phyloP scores from a whole-genome alignment of 805 yeast species.

The Candida nitratophila region DNA sequence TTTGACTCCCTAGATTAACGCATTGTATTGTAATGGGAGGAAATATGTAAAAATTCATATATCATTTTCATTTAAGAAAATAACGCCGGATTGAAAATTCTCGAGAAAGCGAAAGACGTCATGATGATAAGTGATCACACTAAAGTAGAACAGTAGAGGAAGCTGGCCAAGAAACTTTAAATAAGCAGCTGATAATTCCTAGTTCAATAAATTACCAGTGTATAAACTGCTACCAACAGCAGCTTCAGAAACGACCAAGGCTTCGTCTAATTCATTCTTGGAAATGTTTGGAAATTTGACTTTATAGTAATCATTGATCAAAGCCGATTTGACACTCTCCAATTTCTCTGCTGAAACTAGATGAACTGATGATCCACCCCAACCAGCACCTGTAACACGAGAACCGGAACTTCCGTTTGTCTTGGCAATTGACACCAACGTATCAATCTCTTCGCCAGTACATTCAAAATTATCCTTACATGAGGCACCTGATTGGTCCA shows the following conservation, averaged over 20 bases:
- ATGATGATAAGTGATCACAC: too few species aligned
- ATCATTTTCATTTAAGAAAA: too few species aligned
- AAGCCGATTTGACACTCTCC: slow-evolving; percentile 30
- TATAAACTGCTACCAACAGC: slow-evolving; percentile 42
- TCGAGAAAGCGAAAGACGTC: too few species aligned
- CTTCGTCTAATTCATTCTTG: slow-evolving; percentile 36
- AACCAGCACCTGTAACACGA: slow-evolving; percentile 75
- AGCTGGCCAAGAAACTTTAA: too few species aligned
- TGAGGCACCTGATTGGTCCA: slow-evolving; percentile 55
- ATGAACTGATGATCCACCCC: slow-evolving; percentile 72
- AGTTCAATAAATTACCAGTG: not conserved
- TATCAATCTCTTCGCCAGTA: slow-evolving; percentile 48
- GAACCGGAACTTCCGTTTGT: slow-evolving; percentile 56
- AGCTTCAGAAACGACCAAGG: slow-evolving; percentile 49
- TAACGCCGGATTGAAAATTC: too few species aligned
- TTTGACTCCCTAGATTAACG: too few species aligned
- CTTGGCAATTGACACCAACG: slow-evolving; percentile 46
- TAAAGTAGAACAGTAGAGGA: too few species aligned
- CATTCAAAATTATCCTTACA: slow-evolving; percentile 43
- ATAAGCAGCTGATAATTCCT: too few species aligned
- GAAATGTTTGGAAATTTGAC: slow-evolving; percentile 42
- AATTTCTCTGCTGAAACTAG: slow-evolving; percentile 40
- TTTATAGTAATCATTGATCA: slow-evolving; percentile 45
- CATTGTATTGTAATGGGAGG: too few species aligned
- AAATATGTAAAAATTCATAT: too few species aligned